These are phyloP conservation scores for Apiotrichum montevideense DNA, from an alignment of 1,284 basidiomycete genomes.

Conservation along the genomic window DNA sequence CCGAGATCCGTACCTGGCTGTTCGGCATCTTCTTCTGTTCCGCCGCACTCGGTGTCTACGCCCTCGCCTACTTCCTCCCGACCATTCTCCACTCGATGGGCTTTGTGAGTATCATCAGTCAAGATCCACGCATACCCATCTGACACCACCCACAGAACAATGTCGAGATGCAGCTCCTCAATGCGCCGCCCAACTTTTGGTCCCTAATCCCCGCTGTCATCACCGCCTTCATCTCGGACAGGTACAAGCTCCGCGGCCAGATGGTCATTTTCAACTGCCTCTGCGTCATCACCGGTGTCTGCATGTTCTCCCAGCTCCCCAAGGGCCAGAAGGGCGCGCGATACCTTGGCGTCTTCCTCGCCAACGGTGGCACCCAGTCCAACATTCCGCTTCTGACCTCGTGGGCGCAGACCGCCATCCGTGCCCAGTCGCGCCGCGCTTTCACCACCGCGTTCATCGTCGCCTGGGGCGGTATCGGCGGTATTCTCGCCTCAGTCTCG, in stretches of 20 bases:
- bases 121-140: conserved; percentile 36
- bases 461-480: conserved; percentile 19
- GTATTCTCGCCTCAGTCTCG: conserved; percentile 13
- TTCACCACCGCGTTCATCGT: conserved; percentile 21
- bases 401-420: conserved; percentile 47
- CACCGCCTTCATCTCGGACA: conserved; percentile 42
- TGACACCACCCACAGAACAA: conserved; percentile 6
- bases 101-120: conserved; percentile 13
- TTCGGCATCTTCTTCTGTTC: conserved; percentile 47
- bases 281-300: conserved; percentile 8
- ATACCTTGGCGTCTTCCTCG: conserved; percentile 22
- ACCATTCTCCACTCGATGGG: conserved; percentile 36
- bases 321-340: conserved; percentile 6
- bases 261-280: conserved; percentile 10
- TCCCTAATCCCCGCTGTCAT: conserved; percentile 39
- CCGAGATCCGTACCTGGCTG: conserved; percentile 47
- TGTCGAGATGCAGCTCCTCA: conserved; percentile 35
- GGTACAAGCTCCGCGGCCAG: conserved; percentile 13
- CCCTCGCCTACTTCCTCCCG: conserved; percentile 45
- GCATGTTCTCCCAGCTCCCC: conserved; percentile 13
- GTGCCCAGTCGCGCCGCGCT: conserved; percentile 44
- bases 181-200: conserved; percentile 44
- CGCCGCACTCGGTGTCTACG: conserved; percentile 16
- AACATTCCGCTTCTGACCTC: conserved; percentile 38
- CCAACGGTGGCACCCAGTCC: conserved; percentile 33